These are phyloP conservation scores for Phytophthora sp. DNA, from an alignment of 352 stramenopile genomes.

Conservation along the genomic window DNA sequence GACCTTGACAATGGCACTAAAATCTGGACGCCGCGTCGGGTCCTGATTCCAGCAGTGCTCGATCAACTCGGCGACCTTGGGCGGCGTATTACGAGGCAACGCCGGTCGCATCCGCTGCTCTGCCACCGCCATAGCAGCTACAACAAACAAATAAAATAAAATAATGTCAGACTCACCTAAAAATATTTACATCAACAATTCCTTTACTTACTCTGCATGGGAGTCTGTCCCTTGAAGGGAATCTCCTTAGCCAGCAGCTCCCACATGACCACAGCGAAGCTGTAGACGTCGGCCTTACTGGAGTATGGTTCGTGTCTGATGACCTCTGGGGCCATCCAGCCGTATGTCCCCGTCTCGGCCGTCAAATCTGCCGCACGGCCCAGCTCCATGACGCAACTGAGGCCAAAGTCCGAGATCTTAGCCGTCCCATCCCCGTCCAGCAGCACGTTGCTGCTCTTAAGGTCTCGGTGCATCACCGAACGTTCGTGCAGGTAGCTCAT, in stretches of 20 bases:
- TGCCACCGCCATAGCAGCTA: constrained; percentile 68
- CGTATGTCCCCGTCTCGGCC: constrained; percentile 75
- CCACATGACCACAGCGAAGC: constrained; percentile 79
- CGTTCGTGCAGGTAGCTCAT: constrained; percentile 91
- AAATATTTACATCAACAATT: background rate
- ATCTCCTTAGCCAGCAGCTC: constrained; percentile 68
- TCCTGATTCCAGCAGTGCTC: constrained; percentile 72
- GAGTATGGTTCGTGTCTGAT: constrained; percentile 91
- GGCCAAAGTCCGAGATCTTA: constrained; percentile 79
- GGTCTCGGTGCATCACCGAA: constrained; percentile 91
- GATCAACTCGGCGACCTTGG: constrained; percentile 59
- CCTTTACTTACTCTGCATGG: constrained; percentile 58
- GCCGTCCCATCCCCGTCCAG: constrained; percentile 57
- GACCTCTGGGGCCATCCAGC: constrained; percentile 93
- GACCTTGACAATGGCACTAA: constrained; percentile 55
- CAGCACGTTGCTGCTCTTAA: constrained; percentile 93
- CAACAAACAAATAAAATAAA: constrained; percentile 1
- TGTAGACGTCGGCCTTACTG: constrained; percentile 92
- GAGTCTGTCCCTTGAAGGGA: constrained; percentile 64
- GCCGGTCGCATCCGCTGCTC: constrained; percentile 65
- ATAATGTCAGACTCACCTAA: background rate
- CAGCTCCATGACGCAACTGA: constrained; percentile 69
- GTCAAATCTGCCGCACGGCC: constrained; percentile 57
- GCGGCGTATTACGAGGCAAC: constrained; percentile 59
- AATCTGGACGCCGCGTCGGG: constrained; percentile 52